These are phyloP conservation scores for Saprolegnia diclina DNA, from an alignment of 352 stramenopile genomes.

Conservation along the genomic window DNA sequence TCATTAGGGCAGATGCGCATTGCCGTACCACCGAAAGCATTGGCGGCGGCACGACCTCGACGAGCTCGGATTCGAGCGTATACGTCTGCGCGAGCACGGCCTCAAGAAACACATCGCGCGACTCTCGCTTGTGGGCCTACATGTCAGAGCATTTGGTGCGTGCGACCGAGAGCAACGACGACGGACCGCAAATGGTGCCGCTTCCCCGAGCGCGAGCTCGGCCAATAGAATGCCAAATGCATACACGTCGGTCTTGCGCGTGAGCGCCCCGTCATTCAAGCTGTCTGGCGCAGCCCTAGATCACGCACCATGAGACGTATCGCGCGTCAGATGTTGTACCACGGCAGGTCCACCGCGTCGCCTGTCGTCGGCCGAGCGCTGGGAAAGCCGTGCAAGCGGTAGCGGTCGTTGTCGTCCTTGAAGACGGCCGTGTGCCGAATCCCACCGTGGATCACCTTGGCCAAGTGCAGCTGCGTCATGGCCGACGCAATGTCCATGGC, in stretches of 20 bases:
- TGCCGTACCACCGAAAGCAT: background rate
- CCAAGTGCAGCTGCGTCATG: conserved; percentile 2
- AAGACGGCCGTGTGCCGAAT: background rate
- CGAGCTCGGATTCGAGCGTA: background rate
- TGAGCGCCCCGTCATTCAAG: background rate
- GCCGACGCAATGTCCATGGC: background rate
- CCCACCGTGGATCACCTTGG: background rate
- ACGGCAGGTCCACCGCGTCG: background rate
- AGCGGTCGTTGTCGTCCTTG: conserved; percentile 6
- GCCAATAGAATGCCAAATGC: conserved; percentile 2
- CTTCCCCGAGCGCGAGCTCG: background rate
- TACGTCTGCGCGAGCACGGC: background rate
- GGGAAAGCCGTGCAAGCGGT: conserved; percentile 1
- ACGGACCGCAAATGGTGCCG: background rate
- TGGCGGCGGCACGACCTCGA: background rate
- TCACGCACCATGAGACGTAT: background rate
- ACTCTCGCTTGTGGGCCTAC: background rate
- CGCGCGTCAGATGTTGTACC: background rate
- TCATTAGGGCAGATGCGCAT: background rate
- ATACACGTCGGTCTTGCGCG: background rate
- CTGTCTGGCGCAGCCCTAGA: background rate
- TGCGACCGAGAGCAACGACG: background rate
- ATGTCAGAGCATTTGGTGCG: background rate
- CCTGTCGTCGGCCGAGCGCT: background rate
- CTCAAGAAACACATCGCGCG: background rate